Evolutionary conservation across 1,284 basidiomycete species (phyloP).

Genomic region (Vanrija humicola): DNA sequence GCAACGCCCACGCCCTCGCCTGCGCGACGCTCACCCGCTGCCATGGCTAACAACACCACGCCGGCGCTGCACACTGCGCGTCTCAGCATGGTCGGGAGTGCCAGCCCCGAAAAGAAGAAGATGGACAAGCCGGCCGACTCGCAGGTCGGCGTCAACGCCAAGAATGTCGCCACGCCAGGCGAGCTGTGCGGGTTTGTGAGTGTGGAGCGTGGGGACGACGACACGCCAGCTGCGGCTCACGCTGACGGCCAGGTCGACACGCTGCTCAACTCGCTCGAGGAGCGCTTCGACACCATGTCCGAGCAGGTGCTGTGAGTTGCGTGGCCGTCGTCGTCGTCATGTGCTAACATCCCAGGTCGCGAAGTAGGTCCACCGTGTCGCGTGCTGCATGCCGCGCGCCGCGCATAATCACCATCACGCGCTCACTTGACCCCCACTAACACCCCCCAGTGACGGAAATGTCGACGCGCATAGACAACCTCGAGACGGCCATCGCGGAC

Average conservation of each 20-base stretch:
- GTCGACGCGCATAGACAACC: conserved; percentile 44
- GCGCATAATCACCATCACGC: too few species aligned
- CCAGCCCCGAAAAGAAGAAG: too few species aligned
- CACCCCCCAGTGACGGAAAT: conserved; percentile 43
- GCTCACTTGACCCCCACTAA: not conserved
- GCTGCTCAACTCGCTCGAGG: conserved; percentile 41
- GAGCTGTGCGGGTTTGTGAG: conserved; percentile 45
- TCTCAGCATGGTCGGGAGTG: too few species aligned
- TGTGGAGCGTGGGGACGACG: not conserved
- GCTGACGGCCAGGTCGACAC: conserved; percentile 40
- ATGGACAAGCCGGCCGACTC: not conserved
- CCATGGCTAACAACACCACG: too few species aligned
- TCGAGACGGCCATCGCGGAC: conserved; percentile 46
- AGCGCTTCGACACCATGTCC: conserved; percentile 47
- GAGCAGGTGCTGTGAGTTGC: conserved; percentile 45
- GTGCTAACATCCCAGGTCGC: conserved; percentile 17
- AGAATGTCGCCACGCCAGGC: conserved; percentile 41
- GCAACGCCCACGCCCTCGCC: too few species aligned
- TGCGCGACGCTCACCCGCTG: not conserved
- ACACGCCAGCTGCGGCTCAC: not conserved
- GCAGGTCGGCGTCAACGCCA: conserved; percentile 15
- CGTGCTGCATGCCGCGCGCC: not conserved
- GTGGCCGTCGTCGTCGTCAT: not conserved
- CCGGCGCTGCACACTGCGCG: not conserved
- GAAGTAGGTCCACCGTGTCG: conserved; percentile 25